These are phyloP conservation scores for Eimeria sp. DNA, from an alignment of 169 alveolate species.

Conservation along the genomic window DNA sequence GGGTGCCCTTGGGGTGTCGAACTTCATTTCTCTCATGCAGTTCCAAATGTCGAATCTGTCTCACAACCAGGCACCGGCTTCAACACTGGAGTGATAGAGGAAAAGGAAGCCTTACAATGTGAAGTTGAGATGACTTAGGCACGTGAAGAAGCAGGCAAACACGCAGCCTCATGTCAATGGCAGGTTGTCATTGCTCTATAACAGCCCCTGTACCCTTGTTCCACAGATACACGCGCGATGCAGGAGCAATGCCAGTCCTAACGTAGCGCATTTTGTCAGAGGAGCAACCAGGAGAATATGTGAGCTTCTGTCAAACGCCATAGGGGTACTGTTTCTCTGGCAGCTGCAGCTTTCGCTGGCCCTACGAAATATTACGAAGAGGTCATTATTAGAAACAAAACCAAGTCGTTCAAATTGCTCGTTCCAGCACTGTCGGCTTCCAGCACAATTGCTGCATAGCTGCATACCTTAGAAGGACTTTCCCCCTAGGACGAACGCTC, in stretches of 20 bases:
- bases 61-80: not conserved
- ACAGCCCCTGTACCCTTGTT: not conserved
- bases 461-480: not conserved
- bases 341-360: no score
- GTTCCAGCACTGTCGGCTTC: not conserved
- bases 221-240: not conserved
- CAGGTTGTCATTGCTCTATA: not conserved
- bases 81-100: not conserved
- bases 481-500: not conserved
- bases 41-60: not conserved
- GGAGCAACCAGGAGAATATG: not conserved
- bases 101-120: not conserved
- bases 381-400: not conserved
- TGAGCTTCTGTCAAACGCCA: not conserved
- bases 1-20: not conserved
- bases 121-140: not conserved
- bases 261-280: not conserved
- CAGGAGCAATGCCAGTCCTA: not conserved
- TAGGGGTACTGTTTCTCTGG: not conserved
- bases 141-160: not conserved
- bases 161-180: not conserved
- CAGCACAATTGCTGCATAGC: not conserved
- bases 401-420: not conserved
- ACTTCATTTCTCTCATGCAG: not conserved
- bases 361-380: no score